Evolutionary conservation across 208 protist species (phyloP), one percentile per base, ranked within the genome.

Genomic region (Trypanosoma conorhini): DNA sequence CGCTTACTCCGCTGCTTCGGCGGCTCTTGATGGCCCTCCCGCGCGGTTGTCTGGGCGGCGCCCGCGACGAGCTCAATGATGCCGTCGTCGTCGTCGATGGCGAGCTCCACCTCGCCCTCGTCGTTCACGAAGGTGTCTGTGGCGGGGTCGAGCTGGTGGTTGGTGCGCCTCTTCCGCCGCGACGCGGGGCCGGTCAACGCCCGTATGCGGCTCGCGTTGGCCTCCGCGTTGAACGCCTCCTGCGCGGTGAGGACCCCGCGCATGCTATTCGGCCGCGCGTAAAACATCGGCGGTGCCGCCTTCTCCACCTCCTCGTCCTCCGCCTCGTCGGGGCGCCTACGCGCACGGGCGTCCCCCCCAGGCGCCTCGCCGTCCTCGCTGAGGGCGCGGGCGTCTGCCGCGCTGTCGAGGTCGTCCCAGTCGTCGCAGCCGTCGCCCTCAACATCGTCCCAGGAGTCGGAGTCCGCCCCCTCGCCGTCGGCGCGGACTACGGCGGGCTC

Each of bases 21-120:
- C 17, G 5, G 5, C 24, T 62, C 2, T 15, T 52, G 50, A 5
- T 67, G 62, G 10, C 57, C 62, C 63, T 51, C 28, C 35, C 44
- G 19, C 17, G 28, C n/a, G 28, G 50, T 31, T 56, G 30, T 21
- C 56, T 21, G 40, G 55, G 46, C 15, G 63, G 38, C 19, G 68
- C 72, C 42, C 21, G 38, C n/a, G n/a, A 83, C 82, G 22, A 94
- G 62, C 64, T 90, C 82, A 62, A 96, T 55, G 65, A 97, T 86
- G 28, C 89, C 88, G 66, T 97, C 92, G 58, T 97, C 92, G 58
- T 95, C 89, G 62, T 93, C 87, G 55, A 97, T 85, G 46, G 81
- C 71, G 26, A 97, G 82, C 80, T 95, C 89, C 60, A 94, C 85
- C 67, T 94, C 88, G 0, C 91, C 91, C 15, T 88, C 80, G 2